Conservation (phyloP, 441 rosid genomes). For the Pelargonium fulgidum region DNA sequence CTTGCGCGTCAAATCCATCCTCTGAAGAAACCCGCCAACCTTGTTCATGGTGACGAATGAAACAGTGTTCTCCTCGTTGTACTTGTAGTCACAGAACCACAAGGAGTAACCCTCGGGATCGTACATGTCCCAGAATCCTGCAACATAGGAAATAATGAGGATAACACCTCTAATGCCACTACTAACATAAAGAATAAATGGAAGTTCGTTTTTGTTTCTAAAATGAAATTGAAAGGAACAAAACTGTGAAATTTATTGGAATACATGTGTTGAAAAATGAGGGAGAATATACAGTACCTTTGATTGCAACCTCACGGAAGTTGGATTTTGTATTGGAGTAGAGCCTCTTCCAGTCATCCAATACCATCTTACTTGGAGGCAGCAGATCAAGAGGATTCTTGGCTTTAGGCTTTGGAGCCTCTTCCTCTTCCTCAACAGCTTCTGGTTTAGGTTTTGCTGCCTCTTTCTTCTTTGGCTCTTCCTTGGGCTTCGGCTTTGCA, state of each 20-base stretch:
- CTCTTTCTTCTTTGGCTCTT: constrained; percentile 57
- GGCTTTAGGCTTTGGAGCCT: constrained; percentile 84
- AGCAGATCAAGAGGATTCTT: constrained; percentile 90
- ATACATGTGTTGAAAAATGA: neutral
- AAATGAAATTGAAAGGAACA: neutral
- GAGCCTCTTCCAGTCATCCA: constrained; percentile 97
- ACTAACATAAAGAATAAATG: neutral
- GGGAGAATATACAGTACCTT: constrained; percentile 38
- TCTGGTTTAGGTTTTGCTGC: constrained; percentile 50
- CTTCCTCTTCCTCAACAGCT: constrained; percentile 53
- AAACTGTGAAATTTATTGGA: neutral
- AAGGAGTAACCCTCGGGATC: constrained; percentile 93
- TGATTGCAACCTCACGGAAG: constrained; percentile 91
- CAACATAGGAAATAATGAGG: constrained; percentile 12
- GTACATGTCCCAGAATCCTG: constrained; percentile 99
- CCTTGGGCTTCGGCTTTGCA: constrained; percentile 56
- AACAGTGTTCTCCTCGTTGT: constrained; percentile 83
- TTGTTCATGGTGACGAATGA: constrained; percentile 83
- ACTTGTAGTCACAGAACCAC: constrained; percentile 94
- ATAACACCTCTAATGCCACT: neutral
- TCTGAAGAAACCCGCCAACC: constrained; percentile 84
- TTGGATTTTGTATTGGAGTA: constrained; percentile 90
- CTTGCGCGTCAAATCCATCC: constrained; percentile 91
- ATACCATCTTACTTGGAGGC: constrained; percentile 86
- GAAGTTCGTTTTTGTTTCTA: neutral